Conservation (phyloP, 306 rosid species). For the Inga oerstediana region DNA sequence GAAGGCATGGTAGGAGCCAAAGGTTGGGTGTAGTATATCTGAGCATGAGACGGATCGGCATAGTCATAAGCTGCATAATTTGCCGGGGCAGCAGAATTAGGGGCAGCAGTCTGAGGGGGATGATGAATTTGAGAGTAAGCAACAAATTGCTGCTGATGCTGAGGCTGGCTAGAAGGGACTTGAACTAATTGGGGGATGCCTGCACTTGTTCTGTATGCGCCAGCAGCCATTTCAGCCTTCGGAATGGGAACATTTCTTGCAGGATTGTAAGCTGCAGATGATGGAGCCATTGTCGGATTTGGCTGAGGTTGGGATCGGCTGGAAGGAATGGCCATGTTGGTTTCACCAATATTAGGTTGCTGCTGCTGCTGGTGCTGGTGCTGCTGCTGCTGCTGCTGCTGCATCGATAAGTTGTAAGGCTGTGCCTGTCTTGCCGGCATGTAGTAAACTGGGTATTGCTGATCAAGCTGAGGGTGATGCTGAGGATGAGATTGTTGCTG, state of each 20-base stretch:
- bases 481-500: constrained; percentile 58
- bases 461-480: constrained; percentile 66
- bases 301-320: constrained; percentile 56
- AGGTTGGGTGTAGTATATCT: constrained; percentile 63
- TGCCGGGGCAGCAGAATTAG: constrained; percentile 46
- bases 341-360: constrained; percentile 45
- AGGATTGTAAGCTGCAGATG: constrained; percentile 55
- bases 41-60: constrained; percentile 54
- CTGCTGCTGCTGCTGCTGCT: constrained; percentile 20
- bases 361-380: constrained; percentile 39
- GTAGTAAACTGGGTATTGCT: constrained; percentile 73
- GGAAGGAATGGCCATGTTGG: constrained; percentile 43
- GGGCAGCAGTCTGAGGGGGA: constrained; percentile 61
- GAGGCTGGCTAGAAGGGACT: constrained; percentile 60
- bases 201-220: constrained; percentile 58
- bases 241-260: constrained; percentile 50
- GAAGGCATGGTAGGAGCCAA: constrained; percentile 56
- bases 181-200: constrained; percentile 65
- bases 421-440: constrained; percentile 65
- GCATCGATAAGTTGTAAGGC: constrained; percentile 59
- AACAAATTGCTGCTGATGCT: constrained; percentile 65
- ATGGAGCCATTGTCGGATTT: constrained; percentile 47
- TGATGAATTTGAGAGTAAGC: constrained; percentile 72
- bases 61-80: constrained; percentile 56
- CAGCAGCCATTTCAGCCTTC: constrained; percentile 55